Base-by-base conservation (phyloP, 2,329 filamentous ascomycete species). In the Diaporthe ilicicola region DNA sequence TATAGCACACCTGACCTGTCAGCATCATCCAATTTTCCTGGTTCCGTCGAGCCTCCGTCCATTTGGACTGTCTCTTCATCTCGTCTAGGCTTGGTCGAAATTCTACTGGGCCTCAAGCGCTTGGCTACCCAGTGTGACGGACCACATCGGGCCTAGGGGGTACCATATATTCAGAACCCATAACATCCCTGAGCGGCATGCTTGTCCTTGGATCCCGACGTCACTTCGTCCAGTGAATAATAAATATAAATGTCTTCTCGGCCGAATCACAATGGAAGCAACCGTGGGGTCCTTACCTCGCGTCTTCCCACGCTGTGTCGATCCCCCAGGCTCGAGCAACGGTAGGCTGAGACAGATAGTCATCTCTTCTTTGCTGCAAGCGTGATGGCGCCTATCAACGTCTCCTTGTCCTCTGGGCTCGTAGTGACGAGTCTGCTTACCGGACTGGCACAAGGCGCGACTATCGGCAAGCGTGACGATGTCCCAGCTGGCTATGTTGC, bases 401-500 rank as follows among this genome's bases (percentile, higher is more conserved):
- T 39, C n/a, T 44, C 56, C 48, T 67, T 32, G 24, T 62, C 55
- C 17, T 50, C 42, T 13, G 68, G 67, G 17, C 62, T 73, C 15
- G 51, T 55, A 42, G 59, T 69, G 24, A 46, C 37, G 15, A 46
- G 61, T n/a, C 27, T 73, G 48, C 73, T 77, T 44, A 67, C 72
- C 22, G 55, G 69, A 29, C 48, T 67, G 12, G 73, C 75, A 10
- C 69, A 75, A 6, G 79, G 74, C 17, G 73, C 68, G 27, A 67
- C 55, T 24, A 68, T 80, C 9, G 72, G 72, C 29, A 74, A 72
- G 13, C 76, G 79, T 37, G 77, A 78, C 67, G 68, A 74, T 0
- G 77, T 81, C 15, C 80, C 79, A 2, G 67, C 69, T 15, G 76
- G 70, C 74, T 85, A 83, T 75, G 83, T 83, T 53, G 83, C 86